Evolutionary conservation across 441 rosid species (phyloP).

Genomic region (Sinapis alba): DNA sequence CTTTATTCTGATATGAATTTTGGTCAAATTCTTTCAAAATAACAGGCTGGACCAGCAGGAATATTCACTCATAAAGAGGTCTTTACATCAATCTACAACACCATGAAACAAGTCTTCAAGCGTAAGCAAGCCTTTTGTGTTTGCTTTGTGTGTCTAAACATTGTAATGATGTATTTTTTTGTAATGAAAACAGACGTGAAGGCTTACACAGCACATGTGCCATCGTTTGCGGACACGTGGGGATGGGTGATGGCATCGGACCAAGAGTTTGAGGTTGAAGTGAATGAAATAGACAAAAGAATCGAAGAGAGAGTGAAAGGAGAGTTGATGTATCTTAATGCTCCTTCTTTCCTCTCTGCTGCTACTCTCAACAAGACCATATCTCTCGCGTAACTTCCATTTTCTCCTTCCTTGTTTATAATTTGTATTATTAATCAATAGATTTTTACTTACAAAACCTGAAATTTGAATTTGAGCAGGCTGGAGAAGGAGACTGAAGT

Average conservation of each 20-base stretch:
- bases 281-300: slow-evolving; percentile 69
- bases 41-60: slow-evolving; percentile 96
- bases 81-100: slow-evolving; percentile 86
- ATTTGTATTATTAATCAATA: neutral
- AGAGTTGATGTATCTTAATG: slow-evolving; percentile 69
- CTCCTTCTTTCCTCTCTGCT: slow-evolving; percentile 73
- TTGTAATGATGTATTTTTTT: neutral
- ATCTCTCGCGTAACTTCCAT: slow-evolving; percentile 41
- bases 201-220: slow-evolving; percentile 91
- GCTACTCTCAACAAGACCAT: slow-evolving; percentile 84
- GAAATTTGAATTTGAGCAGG: slow-evolving; percentile 43
- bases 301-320: slow-evolving; percentile 69
- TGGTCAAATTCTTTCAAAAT: neutral
- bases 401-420: neutral
- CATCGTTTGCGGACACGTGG: slow-evolving; percentile 97
- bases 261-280: slow-evolving; percentile 55
- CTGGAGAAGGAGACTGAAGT: slow-evolving; percentile 84
- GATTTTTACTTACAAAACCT: neutral
- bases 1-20: neutral
- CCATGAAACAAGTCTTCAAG: slow-evolving; percentile 88
- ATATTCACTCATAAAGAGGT: slow-evolving; percentile 93
- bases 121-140: slow-evolving; percentile 45
- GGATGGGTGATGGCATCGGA: slow-evolving; percentile 99
- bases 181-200: slow-evolving; percentile 62
- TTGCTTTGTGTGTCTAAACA: neutral